Evolutionary conservation across 106 monocot species (phyloP).

Genomic region (Agapanthus africanus): DNA sequence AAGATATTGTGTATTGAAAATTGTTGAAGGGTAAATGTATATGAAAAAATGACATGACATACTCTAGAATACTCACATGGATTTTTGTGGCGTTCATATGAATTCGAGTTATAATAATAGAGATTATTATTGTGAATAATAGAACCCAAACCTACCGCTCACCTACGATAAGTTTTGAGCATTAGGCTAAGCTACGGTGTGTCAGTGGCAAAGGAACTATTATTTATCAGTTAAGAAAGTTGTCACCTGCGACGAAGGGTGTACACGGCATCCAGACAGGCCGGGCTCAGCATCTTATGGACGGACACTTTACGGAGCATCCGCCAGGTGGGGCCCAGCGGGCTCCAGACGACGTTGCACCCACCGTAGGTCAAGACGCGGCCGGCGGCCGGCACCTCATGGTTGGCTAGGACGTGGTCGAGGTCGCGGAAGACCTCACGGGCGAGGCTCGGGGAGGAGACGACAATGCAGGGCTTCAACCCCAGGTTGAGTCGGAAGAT

Average conservation of each 20-base stretch:
- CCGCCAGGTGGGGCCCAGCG: conserved; percentile 49
- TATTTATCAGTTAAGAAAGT: too few relatives aligned
- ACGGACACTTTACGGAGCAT: conserved; percentile 58
- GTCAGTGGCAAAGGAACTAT: too few relatives aligned
- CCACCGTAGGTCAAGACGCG: conserved; percentile 31
- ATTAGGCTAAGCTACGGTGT: too few relatives aligned
- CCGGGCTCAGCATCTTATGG: conserved; percentile 33
- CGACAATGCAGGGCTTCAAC: conserved; percentile 24
- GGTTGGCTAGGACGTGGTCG: conserved; percentile 37
- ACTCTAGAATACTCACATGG: too few relatives aligned
- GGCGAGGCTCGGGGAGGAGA: conserved; percentile 30
- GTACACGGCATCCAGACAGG: conserved; percentile 33
- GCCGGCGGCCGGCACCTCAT: conserved; percentile 29
- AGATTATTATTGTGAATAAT: too few relatives aligned
- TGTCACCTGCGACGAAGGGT: conserved; percentile 24
- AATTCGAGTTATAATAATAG: too few relatives aligned
- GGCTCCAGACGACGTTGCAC: conserved; percentile 36
- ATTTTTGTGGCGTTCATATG: too few relatives aligned
- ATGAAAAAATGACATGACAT: too few relatives aligned
- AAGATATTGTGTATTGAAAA: too few relatives aligned
- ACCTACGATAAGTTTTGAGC: too few relatives aligned
- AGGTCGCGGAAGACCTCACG: conserved; percentile 24
- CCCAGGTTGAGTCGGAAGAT: conserved; percentile 35
- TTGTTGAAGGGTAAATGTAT: too few relatives aligned
- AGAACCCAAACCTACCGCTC: too few relatives aligned